Percentiles rank a stretch among this genome's conserved stretches.
These are phyloP conservation scores for Handroanthus guayacan DNA, from an alignment of 257 asterid genomes.

Conservation along the genomic window DNA sequence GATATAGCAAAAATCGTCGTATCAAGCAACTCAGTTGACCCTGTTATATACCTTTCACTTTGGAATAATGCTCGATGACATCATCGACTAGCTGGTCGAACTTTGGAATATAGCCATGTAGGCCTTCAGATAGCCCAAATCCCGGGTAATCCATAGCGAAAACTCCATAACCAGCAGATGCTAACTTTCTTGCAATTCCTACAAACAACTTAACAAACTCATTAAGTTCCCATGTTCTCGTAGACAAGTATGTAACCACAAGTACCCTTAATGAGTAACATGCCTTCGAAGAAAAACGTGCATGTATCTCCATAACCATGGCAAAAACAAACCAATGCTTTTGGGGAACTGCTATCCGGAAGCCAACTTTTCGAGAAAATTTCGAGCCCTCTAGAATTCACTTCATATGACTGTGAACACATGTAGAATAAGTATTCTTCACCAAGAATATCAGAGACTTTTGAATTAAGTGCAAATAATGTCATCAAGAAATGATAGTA, in stretches of 20 bases:
- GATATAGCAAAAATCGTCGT: no score
- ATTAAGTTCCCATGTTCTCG: slow-evolving; percentile 19
- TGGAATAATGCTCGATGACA: slow-evolving; percentile 79
- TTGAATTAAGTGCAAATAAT: not conserved
- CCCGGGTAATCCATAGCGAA: slow-evolving; percentile 95
- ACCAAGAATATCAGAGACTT: slow-evolving; percentile 25
- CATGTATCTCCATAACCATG: slow-evolving; percentile 98
- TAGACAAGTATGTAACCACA: not conserved
- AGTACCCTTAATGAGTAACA: slow-evolving; percentile 30
- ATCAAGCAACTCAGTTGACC: no score
- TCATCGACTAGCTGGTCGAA: slow-evolving; percentile 73
- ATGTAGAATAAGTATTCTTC: slow-evolving; percentile 21
- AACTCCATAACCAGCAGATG: slow-evolving; percentile 82
- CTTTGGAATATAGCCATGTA: slow-evolving; percentile 79
- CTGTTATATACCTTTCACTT: slow-evolving; percentile 89
- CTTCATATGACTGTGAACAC: slow-evolving; percentile 65
- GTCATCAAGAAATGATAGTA: not conserved
- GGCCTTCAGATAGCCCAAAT: slow-evolving; percentile 92
- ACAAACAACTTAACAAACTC: slow-evolving; percentile 31
- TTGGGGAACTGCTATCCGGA: slow-evolving; percentile 67
- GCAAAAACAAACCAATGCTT: slow-evolving; percentile 79
- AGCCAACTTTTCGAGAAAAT: slow-evolving; percentile 90
- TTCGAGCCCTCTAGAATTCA: slow-evolving; percentile 87
- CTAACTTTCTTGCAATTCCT: slow-evolving; percentile 88
- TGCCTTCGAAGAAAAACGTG: slow-evolving; percentile 91